Evolutionary conservation across 805 yeast species (phyloP), one percentile per base, ranked within the genome.

Genomic region (Priceomyces carsonii): DNA sequence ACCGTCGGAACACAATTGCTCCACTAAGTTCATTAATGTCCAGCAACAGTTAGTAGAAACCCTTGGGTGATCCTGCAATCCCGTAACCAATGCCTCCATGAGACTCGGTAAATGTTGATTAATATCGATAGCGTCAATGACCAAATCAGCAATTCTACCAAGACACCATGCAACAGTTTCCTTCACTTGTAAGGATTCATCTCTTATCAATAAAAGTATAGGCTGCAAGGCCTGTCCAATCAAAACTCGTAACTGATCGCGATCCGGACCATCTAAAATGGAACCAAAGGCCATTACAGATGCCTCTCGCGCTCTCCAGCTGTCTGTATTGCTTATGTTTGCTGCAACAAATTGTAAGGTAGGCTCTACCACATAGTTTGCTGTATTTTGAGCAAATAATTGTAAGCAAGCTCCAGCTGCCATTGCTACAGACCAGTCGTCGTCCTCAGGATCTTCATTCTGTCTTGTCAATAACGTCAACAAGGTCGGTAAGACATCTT

Each of bases 251-350:
- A 88, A 69, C 52, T 83, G 82, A 2, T 74, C 78, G 35, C 79
- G 75, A 44, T 85, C 90, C 19, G 96, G 96, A 14, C 99, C 99
- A 50, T 89, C 98, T 50, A 93, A 73, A 40, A 93, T 87, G 8
- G 97, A 89, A 21, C 99, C 99, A 58, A 93, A 93, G 0, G 99
- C 97, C 99, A 93, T 93, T 5, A 93, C 96, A 2, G 98, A 95
- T 17, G 98, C 98, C 66, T 93, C 99, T 51, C 96, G 82, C 36
- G 78, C 66, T 62, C 93, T 79, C 99, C 99, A 93, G 34, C 47
- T 47, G 8, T 55, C 57, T 9, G 43, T 30, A 43, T 53, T 54
- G 3, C 61, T 60, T 35, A 93, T 75, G 55, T 86, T 85, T 29
- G 75, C 71, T 48, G 82, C 90, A 20, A 93, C 96, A 67, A 89